These are phyloP conservation scores for Metschnikowia matae DNA, from an alignment of 805 yeast genomes.

Conservation along the genomic window DNA sequence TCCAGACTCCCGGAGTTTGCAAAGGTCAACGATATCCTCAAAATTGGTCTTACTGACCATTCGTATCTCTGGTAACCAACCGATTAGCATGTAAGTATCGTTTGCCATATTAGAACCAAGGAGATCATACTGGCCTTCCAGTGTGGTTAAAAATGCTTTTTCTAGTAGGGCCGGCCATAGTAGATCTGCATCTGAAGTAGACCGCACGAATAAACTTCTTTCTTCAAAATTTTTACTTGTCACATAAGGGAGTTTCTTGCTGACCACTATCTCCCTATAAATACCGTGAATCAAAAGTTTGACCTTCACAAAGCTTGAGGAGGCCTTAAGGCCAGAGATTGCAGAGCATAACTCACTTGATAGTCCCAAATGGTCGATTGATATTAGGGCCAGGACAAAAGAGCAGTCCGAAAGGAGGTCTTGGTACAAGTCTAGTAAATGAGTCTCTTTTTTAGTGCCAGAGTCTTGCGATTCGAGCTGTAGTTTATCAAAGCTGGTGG, in stretches of 20 bases:
- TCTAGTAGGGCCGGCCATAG: conserved; percentile 75
- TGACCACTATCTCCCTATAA: conserved; percentile 43
- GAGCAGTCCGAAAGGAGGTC: conserved; percentile 66
- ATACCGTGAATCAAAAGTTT: conserved; percentile 51
- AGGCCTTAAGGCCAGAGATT: conserved; percentile 22
- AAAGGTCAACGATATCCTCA: conserved; percentile 16
- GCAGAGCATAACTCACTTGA: conserved; percentile 14
- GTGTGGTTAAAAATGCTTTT: conserved; percentile 63
- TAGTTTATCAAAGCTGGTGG: not conserved
- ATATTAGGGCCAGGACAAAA: conserved; percentile 63
- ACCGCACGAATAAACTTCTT: conserved; percentile 33
- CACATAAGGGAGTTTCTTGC: conserved; percentile 43
- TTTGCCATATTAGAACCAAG: conserved; percentile 73
- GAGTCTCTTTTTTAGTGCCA: not conserved
- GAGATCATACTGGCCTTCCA: conserved; percentile 56
- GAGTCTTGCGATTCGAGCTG: not conserved
- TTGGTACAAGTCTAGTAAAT: conserved; percentile 35
- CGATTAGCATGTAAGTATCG: conserved; percentile 62
- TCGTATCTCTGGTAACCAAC: conserved; percentile 67
- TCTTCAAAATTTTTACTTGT: conserved; percentile 10
- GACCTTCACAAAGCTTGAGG: conserved; percentile 26
- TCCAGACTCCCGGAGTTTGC: conserved; percentile 27
- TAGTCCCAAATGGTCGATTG: conserved; percentile 30
- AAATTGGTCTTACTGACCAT: conserved; percentile 32
- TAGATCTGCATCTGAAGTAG: conserved; percentile 28